Evolutionary conservation across 2,329 filamentous ascomycete genomes (phyloP), one percentile per base, ranked within the genome.

Genomic region (Cladophialophora immunda): DNA sequence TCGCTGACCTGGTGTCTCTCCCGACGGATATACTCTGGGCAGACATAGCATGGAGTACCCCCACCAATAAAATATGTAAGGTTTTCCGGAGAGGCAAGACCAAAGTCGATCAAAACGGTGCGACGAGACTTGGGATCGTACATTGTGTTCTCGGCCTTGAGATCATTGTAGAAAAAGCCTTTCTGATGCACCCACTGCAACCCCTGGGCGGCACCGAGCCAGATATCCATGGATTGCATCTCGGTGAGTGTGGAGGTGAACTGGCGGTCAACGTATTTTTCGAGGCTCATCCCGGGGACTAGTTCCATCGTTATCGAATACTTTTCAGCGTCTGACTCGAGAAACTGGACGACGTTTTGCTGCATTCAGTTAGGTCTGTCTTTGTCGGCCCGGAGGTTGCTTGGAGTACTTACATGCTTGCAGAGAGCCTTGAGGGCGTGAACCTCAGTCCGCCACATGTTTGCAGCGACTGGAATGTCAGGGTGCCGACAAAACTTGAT

Each of bases 81-180:
- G 19, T 4, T 17, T 17, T 47, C 15, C 17, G 19, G 5, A 47
- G 41, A 17, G 19, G 41, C 41, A 17, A 47, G 19, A n/a, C 41
- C 41, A 22, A 47, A 47, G 41, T 47, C 41, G 41, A 47, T 47
- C 41, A 47, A 47, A 47, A 47, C 41, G 15, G 41, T 47, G 41
- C 41, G 41, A 17, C 41, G 15, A 17, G 41, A 47, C 4, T 17
- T 22, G 15, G 41, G 41, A 47, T 47, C 41, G 19, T 47, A 47
- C 17, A 47, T 47, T 22, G 19, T 22, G 19, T 47, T 47, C 4
- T 47, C 41, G 41, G 41, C 4, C 41, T 47, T 47, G 41, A 47
- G 15, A 22, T 47, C 41, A 13, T 47, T 47, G 41, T 47, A 22
- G 15, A 47, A 13, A n/a, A 47, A 22, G 19, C 15, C 17, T 5